phyloP scores from a whole-genome alignment of 2,329 filamentous ascomycete genomes.

The Penicillium oxalicum region DNA sequence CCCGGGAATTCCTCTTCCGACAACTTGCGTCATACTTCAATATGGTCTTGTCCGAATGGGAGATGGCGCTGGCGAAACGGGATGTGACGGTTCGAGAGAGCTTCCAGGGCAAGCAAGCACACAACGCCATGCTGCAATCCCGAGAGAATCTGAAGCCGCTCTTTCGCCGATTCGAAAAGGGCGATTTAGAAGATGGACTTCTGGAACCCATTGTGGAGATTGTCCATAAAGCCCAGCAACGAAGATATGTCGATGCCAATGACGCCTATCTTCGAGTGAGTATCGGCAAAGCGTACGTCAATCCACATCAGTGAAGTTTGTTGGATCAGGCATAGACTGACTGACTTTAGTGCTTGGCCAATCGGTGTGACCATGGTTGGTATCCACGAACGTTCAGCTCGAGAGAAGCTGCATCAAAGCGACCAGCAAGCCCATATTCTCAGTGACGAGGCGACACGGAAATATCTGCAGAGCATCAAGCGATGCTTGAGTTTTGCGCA shows the following conservation, averaged over 20 bases:
- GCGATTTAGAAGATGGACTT: slow-evolving; percentile 70
- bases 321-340: slow-evolving; percentile 9
- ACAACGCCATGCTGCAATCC: slow-evolving; percentile 78
- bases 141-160: slow-evolving; percentile 82
- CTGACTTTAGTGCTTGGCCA: slow-evolving; percentile 66
- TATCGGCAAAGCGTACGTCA: slow-evolving; percentile 73
- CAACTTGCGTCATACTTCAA: slow-evolving; percentile 94
- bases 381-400: slow-evolving; percentile 92
- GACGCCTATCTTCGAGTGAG: slow-evolving; percentile 88
- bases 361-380: slow-evolving; percentile 99
- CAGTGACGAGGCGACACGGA: slow-evolving; percentile 91
- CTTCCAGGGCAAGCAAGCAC: slow-evolving; percentile 73
- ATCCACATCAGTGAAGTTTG: not conserved
- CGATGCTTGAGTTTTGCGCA: slow-evolving; percentile 93
- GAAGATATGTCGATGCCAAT: slow-evolving; percentile 92
- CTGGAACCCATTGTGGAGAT: slow-evolving; percentile 84
- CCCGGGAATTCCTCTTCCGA: slow-evolving; percentile 66
- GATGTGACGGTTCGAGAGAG: slow-evolving; percentile 59
- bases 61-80: slow-evolving; percentile 62
- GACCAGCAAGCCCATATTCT: slow-evolving; percentile 84
- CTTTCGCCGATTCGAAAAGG: slow-evolving; percentile 81
- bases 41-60: slow-evolving; percentile 88
- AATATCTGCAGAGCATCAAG: slow-evolving; percentile 97
- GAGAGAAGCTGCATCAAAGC: slow-evolving; percentile 85
- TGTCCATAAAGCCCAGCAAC: slow-evolving; percentile 80